phyloP scores from a whole-genome alignment of 2,329 filamentous ascomycete genomes.

The Fusarium globosum region DNA sequence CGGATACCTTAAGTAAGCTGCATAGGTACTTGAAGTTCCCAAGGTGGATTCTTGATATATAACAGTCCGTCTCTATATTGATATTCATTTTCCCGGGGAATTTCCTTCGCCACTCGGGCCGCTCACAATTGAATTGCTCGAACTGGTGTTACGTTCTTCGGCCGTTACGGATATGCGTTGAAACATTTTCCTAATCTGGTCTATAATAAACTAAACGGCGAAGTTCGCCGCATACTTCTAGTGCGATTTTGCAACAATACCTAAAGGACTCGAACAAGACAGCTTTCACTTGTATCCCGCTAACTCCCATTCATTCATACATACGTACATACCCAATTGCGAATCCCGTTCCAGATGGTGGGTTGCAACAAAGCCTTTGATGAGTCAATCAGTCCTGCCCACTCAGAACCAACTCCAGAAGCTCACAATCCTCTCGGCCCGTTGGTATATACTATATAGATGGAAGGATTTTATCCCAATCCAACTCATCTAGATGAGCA shows the following conservation, averaged over 20 bases:
- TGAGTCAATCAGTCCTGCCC: constrained; percentile 9
- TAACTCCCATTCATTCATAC: constrained; percentile 1
- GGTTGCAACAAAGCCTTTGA: neutral
- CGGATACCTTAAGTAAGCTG: neutral
- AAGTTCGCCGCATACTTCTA: constrained; percentile 11
- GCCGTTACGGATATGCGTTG: neutral
- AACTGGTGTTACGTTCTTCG: neutral
- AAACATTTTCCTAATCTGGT: neutral
- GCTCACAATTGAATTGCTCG: neutral
- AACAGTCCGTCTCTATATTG: neutral
- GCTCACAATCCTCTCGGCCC: neutral
- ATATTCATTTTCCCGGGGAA: neutral
- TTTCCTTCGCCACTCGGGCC: neutral
- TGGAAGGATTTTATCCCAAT: neutral
- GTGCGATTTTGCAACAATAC: constrained; percentile 9
- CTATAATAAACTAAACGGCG: constrained; percentile 18
- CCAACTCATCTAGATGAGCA: neutral
- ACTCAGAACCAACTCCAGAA: neutral
- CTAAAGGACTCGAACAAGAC: constrained; percentile 12
- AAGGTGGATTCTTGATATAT: neutral
- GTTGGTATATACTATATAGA: neutral
- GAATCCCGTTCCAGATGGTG: neutral
- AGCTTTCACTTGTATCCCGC: neutral
- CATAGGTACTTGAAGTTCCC: too few species aligned
- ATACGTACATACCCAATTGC: constrained; percentile 26